Conservation (phyloP, 345 rosid species). For the Rhodamnia rubescens region DNA sequence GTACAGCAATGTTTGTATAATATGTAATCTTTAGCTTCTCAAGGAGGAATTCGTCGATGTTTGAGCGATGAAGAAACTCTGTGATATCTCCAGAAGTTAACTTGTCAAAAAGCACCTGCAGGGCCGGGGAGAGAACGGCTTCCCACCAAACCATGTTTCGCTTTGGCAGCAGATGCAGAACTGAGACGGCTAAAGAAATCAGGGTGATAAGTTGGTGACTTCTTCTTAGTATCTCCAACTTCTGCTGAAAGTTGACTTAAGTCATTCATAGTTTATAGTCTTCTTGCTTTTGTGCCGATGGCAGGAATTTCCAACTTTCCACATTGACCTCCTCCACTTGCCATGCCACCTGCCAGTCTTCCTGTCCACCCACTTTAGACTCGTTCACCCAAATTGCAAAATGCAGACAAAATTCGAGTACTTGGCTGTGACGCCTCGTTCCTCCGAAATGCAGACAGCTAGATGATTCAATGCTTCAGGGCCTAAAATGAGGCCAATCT, state of each 20-base stretch:
- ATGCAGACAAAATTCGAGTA: background rate
- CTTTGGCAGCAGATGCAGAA: background rate
- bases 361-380: background rate
- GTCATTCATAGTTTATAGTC: background rate
- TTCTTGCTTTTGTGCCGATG: background rate
- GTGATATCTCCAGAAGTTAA: conserved; percentile 1
- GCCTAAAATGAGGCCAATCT: background rate
- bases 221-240: background rate
- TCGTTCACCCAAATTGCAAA: background rate
- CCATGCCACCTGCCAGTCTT: background rate
- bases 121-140: background rate
- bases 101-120: conserved; percentile 7
- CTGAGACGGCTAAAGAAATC: background rate
- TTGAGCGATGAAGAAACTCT: background rate
- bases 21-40: conserved; percentile 2
- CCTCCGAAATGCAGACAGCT: no score
- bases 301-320: background rate
- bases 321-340: background rate
- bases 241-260: background rate
- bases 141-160: background rate
- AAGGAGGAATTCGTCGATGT: background rate
- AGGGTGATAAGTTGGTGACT: background rate
- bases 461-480: background rate
- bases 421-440: no score
- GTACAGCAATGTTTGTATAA: background rate